A percentile compares a stretch with the other conserved stretches of the same genome.
These are phyloP conservation scores for Fraxinus anomala DNA, from an alignment of 257 asterid species.

Conservation along the genomic window DNA sequence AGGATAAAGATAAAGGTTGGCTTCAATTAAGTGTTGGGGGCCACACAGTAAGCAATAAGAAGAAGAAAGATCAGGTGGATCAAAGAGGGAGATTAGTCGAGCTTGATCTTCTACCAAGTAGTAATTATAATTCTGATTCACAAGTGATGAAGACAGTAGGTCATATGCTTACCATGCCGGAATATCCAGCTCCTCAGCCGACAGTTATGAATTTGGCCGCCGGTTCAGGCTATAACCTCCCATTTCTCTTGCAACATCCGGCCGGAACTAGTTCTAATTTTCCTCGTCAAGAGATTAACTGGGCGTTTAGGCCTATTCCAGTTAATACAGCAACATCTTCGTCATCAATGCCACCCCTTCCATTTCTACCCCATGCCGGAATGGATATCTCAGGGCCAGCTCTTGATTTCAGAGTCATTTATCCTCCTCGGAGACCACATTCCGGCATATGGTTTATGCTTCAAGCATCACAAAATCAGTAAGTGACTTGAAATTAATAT, in stretches of 20 bases:
- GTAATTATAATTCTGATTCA: slow-evolving; percentile 10
- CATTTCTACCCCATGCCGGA: slow-evolving; percentile 47
- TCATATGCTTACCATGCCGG: slow-evolving; percentile 21
- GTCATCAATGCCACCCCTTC: slow-evolving; percentile 32
- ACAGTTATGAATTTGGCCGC: slow-evolving; percentile 18
- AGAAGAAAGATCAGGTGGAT: not conserved
- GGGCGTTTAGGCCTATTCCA: slow-evolving; percentile 53
- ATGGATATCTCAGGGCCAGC: slow-evolving; percentile 23
- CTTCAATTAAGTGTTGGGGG: slow-evolving; percentile 72
- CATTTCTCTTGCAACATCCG: slow-evolving; percentile 42
- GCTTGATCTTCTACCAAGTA: slow-evolving; percentile 60
- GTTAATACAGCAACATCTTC: slow-evolving; percentile 27
- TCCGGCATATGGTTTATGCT: slow-evolving; percentile 89
- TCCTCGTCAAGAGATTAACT: slow-evolving; percentile 40
- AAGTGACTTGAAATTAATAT: slow-evolving; percentile 27
- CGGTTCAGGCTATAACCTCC: slow-evolving; percentile 26
- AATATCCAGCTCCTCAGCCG: slow-evolving; percentile 38
- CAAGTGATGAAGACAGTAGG: slow-evolving; percentile 6
- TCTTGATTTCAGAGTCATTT: slow-evolving; percentile 66
- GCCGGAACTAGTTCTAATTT: slow-evolving; percentile 28
- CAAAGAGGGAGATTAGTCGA: slow-evolving; percentile 39
- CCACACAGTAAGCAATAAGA: not conserved
- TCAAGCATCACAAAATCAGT: slow-evolving; percentile 77
- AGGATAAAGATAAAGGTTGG: slow-evolving; percentile 50
- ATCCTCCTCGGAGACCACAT: slow-evolving; percentile 77